Percentiles rank a stretch among this genome's conserved stretches.
Conservation (phyloP, 116 monocot species). For the Trichopus zeylanicus region DNA sequence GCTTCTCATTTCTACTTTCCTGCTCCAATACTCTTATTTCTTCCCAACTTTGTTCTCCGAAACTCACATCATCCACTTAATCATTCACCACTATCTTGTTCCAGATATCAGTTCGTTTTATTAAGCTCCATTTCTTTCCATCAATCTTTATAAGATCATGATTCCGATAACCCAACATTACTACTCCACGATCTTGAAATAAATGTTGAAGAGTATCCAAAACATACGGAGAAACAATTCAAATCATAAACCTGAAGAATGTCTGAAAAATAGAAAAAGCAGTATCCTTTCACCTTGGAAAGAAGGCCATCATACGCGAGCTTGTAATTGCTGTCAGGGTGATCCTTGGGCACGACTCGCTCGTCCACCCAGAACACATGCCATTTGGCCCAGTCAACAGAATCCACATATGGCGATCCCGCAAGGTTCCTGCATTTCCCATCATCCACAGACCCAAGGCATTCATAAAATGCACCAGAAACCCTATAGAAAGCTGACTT, state of each 20-base stretch:
- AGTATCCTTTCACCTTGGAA: conserved; percentile 37
- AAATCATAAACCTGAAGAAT: neutral
- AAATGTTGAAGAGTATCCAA: too few species aligned
- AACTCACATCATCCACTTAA: too few species aligned
- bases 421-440: conserved; percentile 49
- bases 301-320: conserved; percentile 71
- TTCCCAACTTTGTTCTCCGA: too few species aligned
- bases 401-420: conserved; percentile 56
- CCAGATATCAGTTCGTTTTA: too few species aligned
- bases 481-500: neutral
- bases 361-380: conserved; percentile 96
- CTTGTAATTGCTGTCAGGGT: conserved; percentile 80
- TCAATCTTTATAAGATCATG: too few species aligned
- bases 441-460: neutral
- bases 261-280: neutral
- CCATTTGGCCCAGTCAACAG: conserved; percentile 84
- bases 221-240: neutral
- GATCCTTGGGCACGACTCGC: conserved; percentile 74
- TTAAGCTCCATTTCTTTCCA: too few species aligned
- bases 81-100: too few species aligned
- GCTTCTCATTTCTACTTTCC: too few species aligned
- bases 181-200: too few species aligned
- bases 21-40: too few species aligned
- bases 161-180: too few species aligned
- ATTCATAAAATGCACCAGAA: conserved; percentile 1